Base-by-base conservation (phyloP, 768 basidiomycete species). In the Holtermannia corniformis region DNA sequence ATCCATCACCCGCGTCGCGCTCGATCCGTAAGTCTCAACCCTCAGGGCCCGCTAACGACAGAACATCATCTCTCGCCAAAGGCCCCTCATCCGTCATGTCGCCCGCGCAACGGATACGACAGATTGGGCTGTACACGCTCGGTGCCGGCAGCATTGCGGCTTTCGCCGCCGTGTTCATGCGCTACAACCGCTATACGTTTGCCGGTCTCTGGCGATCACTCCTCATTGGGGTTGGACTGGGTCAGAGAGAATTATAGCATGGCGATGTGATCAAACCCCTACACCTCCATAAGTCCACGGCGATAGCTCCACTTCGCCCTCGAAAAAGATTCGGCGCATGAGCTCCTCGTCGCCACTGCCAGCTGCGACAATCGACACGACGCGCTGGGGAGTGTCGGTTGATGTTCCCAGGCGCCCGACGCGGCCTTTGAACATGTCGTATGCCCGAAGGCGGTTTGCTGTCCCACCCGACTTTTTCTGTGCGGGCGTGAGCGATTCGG, bases 1-100 rank as follows among this genome's bases (percentile, higher is more conserved):
- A 1, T 65, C 68, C 0, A 55, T 72, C 12, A 68, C 66, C 1
- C 44, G 68, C 16, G 70, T 68, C 4, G 70, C 68, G 0, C 55
- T 70, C 43, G 67, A 68, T 52, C 70, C 70, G 63, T 65, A 37
- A 41, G 61, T 61, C 3, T 28, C 32, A 14, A 12, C 32, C 16
- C 47, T 47, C 14, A 23, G 14, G 41, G 16, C 22, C 24, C 28
- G 47, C 12, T 45, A 43, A 45, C 21, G 32, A 11, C 42, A 68
- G 66, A 47, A 62, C 60, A 5, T 51, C 67, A 20, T 69, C 70
- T 3, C 59, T 68, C 16, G 61, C 65, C 3, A 57, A 57, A 43
- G 60, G 65, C 19, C 65, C 65, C 1, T 62, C 65, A 27, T 64
- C 63, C 0, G 19, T 55, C 4, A 19, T 67, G 41, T 57, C 61